Base-by-base conservation (phyloP, 2,329 filamentous ascomycete genomes). In the Dothiorella sarmentorum region DNA sequence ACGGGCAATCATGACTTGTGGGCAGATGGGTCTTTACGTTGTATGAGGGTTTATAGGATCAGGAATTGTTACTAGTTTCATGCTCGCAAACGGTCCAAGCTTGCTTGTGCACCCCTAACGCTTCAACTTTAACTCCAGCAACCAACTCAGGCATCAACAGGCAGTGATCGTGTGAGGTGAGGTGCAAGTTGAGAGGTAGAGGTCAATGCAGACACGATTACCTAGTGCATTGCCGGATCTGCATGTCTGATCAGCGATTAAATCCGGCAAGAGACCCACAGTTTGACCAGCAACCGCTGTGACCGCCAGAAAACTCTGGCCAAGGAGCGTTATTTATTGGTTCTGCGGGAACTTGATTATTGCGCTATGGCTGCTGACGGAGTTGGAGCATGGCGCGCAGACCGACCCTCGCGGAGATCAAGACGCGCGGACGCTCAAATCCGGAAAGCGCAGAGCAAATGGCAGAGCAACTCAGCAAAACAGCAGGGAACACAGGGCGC, bases 201-300 rank as follows among this genome's bases (percentile, higher is more conserved):
- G 55, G 55, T 4, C 55, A 26, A 47, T 49, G 55, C 55, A 15
- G 55, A 24, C 31, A 24, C 29, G 31, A 27, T n/a, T n/a, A n/a
- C n/a, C n/a, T n/a, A n/a, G n/a, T n/a, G 49, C 27, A 33, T 27
- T 6, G 13, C 31, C 22, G 42, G 55, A 57, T 57, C 55, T 40
- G 43, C 55, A 43, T 26, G 43, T 58, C 29, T 58, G 55, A 49
- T 58, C 43, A 29, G 35, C 49, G 35, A 29, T 35, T 53, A 42
- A 24, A 42, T 53, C 17, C 35, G 49, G 49, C 35, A 40, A 53
- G 33, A 10, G 49, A 15, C 35, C 49, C 33, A 26, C 49, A 40
- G 49, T 13, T 38, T 20, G 49, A n/a, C 33, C 22, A 53, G 49
- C 49, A 29, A 11, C 10, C 29, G 37, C 24, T 20, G 49, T 22